Evolutionary conservation across 163 green algal species (phyloP), one percentile per base, ranked within the genome.

Genomic region (Chlorella variabilis): DNA sequence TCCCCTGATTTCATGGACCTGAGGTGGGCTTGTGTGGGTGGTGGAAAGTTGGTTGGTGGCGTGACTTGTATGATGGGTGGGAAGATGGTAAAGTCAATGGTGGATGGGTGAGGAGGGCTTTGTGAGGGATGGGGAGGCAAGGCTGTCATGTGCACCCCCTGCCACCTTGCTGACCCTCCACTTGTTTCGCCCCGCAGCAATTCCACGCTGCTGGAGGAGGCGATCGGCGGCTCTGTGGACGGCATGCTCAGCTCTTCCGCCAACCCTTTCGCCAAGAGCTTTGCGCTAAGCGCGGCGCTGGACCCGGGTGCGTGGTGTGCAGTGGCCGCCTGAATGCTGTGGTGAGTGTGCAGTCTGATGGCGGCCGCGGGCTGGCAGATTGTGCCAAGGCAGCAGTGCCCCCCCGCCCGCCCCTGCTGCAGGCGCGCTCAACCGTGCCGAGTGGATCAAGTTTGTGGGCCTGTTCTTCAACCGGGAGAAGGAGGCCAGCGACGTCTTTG

Each of bases 391-490:
- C 23, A 29, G 18, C 54, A n/a, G 54, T 63, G 20, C 29, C 18
- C 36, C 27, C 31, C 36, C 31, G 2, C 75, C 8, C 34, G 7
- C 3, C 1, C 39, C n/a, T n/a, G 9, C 66, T 61, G 54, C 89
- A 77, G 91, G 92, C 31, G 66, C 86, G 2, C 84, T 98, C 1
- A 93, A 95, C 68, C 89, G 92, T n/a, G 92, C 91, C 4, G 95
- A 98, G 84, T 98, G 95, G 93, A 85, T 98, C 82, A 98, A 98
- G 87, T 98, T 92, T 86, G 65, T 98, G 54, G 89, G 88, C 31
- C 63, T 92, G 6, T 98, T 98, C 71, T 98, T 98, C 90, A 98
- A 98, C 86, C 49, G 86, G 71, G 95, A 97, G 80, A 51, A 76
- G 3, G 75, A 88, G 33, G 92, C 95, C 20, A 93, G 92, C 66